Conservation (phyloP, 1,284 basidiomycete genomes). For the Laetiporus sulphureus region DNA sequence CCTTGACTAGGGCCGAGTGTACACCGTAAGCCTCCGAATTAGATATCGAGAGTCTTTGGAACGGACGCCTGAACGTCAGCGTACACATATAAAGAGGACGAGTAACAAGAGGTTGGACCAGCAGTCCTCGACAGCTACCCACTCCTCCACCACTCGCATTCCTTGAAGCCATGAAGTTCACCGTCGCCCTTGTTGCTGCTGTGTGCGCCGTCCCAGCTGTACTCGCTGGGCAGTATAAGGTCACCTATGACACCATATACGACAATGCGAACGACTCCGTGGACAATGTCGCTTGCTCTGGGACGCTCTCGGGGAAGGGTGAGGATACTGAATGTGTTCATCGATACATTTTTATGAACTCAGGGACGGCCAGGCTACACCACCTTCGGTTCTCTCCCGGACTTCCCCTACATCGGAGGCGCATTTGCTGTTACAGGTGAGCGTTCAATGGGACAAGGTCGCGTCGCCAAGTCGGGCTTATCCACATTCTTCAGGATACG, state of each 20-base stretch:
- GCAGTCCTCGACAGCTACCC: no score
- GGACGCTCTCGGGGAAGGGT: constrained; percentile 38
- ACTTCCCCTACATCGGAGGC: neutral
- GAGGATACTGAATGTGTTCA: no score
- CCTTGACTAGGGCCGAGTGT: no score
- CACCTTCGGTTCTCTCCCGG: neutral
- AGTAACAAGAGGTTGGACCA: no score
- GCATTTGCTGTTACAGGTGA: neutral
- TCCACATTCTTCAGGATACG: neutral
- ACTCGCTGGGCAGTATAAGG: constrained; percentile 25
- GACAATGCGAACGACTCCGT: constrained; percentile 31
- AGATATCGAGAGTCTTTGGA: no score
- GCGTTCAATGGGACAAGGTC: neutral
- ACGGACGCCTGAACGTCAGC: no score
- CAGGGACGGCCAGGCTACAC: no score
- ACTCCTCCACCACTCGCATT: no score
- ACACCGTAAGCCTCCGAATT: no score
- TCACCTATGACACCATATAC: constrained; percentile 38
- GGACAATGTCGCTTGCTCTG: constrained; percentile 38
- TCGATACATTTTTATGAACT: no score
- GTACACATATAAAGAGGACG: no score
- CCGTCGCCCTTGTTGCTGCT: constrained; percentile 12
- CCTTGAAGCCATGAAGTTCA: constrained; percentile 22
- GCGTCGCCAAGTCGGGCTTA: no score
- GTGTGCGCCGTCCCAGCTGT: constrained; percentile 13